Base-by-base conservation (phyloP, 1,284 basidiomycete genomes). In the Ceratorhiza oryzae-sativae region DNA sequence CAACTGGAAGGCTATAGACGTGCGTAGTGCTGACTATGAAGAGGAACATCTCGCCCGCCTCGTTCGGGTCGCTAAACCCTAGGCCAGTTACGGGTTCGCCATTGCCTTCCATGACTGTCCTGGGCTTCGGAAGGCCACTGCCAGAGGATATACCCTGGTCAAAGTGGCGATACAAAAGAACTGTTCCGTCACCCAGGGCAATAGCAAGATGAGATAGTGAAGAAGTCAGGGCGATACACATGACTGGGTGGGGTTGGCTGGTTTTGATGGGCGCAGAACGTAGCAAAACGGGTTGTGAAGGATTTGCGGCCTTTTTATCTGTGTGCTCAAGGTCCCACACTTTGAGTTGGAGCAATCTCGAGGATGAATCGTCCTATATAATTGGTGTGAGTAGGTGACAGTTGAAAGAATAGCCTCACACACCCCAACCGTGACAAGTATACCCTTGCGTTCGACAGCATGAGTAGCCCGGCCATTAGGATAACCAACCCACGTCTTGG, bases 181-280 rank as follows among this genome's bases (percentile, higher is more conserved):
- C 95, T 0, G 93, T 93, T n/a, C 97, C 97, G 78, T 98, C 96
- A 1, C 90, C 95, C 10, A 98, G 86, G 8, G 95, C 97, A 48
- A 98, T 86, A 3, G 95, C 92, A 20, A 99, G 87, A 80, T 95
- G 92, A 0, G 92, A 88, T 0, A 98, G 84, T n/a, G 86, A 86
- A 5, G 88, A 82, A 0, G 95, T 93, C 30, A 96, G 83, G 0
- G 95, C 91, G 12, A 97, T 10, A 77, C 87, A 75, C 77, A 94
- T 71, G 2, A 71, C 93, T 2, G 94, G 94, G 81, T 94, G 92
- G 0, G 93, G 92, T 59, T 91, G 86, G 73, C 87, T 90, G 62
- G 88, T 86, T 76, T 93, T 92, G 18, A 96, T 85, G 77, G 93
- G 92, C 1, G 87, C 85, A 15, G 90, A 93, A 36, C 93, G 88